phyloP scores from a whole-genome alignment of 208 protist species.

The Leishmania tarentolae region DNA sequence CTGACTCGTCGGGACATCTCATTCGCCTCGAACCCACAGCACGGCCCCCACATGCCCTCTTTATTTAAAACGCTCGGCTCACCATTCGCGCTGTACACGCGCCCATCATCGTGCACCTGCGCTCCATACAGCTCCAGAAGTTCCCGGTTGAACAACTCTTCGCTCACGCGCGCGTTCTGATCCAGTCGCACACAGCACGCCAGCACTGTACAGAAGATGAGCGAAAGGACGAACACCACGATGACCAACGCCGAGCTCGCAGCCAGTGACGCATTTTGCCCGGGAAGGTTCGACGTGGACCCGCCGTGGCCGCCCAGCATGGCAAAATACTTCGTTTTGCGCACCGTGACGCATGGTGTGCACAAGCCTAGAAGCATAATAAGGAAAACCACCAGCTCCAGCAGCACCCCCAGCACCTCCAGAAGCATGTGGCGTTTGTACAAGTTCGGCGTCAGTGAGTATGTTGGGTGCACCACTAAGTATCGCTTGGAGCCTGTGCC shows the following conservation, averaged over 20 bases:
- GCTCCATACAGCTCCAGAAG: constrained; percentile 1
- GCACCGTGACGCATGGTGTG: background rate
- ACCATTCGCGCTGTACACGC: background rate
- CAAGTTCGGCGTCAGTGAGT: background rate
- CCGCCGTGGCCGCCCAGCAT: constrained; percentile 1
- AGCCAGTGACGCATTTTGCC: background rate
- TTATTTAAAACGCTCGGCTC: constrained; percentile 7
- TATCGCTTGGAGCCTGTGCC: background rate
- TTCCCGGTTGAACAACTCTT: constrained; percentile 12
- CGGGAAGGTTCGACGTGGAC: background rate
- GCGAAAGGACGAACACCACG: background rate
- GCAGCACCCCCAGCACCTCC: background rate
- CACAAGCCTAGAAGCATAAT: background rate
- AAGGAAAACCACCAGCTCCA: background rate
- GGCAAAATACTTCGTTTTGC: background rate
- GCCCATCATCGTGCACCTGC: constrained; percentile 11
- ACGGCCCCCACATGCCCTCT: constrained; percentile 3
- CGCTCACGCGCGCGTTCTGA: constrained; percentile 1
- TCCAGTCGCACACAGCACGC: background rate
- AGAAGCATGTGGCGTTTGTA: background rate
- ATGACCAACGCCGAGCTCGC: background rate
- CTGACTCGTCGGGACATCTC: background rate
- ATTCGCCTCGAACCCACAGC: constrained; percentile 15
- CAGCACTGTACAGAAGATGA: background rate
- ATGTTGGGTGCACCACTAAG: constrained; percentile 4